Conservation (phyloP, 2,329 filamentous ascomycete species). For the Pestalotiopsis sp. region DNA sequence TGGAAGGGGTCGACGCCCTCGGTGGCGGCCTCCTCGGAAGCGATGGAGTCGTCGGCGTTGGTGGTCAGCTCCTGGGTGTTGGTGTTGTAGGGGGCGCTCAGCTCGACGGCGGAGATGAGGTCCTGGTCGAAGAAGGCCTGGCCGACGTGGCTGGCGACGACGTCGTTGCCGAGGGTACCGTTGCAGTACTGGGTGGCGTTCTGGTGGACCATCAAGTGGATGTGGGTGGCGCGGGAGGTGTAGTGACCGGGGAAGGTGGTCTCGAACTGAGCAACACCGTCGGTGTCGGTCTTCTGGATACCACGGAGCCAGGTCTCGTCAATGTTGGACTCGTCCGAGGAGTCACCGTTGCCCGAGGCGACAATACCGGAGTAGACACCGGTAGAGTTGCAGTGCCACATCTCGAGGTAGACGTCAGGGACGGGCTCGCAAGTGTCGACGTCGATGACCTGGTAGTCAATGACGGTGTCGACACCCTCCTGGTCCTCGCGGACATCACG, state of each 20-base stretch:
- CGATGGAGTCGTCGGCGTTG: constrained; percentile 6
- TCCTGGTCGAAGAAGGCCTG: constrained; percentile 68
- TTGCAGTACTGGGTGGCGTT: constrained; percentile 39
- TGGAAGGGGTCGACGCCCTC: constrained; percentile 8
- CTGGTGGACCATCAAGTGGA: constrained; percentile 50
- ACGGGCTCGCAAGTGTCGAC: constrained; percentile 55
- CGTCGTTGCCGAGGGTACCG: constrained; percentile 50
- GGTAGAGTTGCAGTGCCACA: constrained; percentile 48
- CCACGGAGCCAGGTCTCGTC: constrained; percentile 44
- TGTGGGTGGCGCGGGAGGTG: constrained; percentile 46
- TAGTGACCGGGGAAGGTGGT: constrained; percentile 50
- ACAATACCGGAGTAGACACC: constrained; percentile 51
- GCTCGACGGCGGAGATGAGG: constrained; percentile 42
- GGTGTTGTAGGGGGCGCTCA: constrained; percentile 5
- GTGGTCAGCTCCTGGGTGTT: constrained; percentile 4
- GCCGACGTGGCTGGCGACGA: constrained; percentile 58
- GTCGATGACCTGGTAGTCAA: constrained; percentile 58
- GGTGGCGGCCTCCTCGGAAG: constrained; percentile 4
- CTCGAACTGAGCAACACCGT: constrained; percentile 45
- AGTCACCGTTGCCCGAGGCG: constrained; percentile 42
- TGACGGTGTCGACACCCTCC: constrained; percentile 47
- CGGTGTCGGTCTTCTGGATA: constrained; percentile 39
- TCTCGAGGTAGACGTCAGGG: constrained; percentile 50
- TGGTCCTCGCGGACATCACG: constrained; percentile 49
- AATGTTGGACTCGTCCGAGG: constrained; percentile 39